Conservation (phyloP, 2,329 filamentous ascomycete genomes). For the Pestalotiopsis sp. region DNA sequence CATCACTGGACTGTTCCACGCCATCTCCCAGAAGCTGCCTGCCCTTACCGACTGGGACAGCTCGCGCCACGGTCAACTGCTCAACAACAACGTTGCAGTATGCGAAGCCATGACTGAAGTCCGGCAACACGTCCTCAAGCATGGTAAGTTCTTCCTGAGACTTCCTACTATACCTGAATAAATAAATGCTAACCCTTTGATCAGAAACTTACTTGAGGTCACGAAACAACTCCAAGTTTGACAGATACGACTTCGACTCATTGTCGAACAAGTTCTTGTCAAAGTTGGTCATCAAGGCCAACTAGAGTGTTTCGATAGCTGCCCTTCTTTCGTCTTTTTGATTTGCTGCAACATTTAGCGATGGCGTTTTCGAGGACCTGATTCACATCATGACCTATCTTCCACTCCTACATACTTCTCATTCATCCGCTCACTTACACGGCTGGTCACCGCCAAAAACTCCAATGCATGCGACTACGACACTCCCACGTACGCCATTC, state of each 20-base stretch:
- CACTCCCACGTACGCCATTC: background rate
- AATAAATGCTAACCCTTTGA: conserved; percentile 39
- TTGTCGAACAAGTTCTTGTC: conserved; percentile 97
- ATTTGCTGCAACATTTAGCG: conserved; percentile 39
- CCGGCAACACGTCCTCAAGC: conserved; percentile 85
- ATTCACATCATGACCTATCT: conserved; percentile 33
- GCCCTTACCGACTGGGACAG: conserved; percentile 94
- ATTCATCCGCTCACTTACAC: conserved; percentile 24
- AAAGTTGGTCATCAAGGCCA: conserved; percentile 92
- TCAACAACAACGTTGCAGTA: conserved; percentile 88
- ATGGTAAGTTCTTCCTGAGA: conserved; percentile 63
- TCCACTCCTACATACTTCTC: conserved; percentile 22
- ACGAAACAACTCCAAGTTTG: conserved; percentile 78
- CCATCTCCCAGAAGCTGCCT: conserved; percentile 95
- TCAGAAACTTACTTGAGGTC: conserved; percentile 84
- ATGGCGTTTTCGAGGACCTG: conserved; percentile 42
- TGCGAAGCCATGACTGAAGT: conserved; percentile 98
- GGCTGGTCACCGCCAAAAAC: conserved; percentile 30
- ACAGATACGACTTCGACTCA: conserved; percentile 90
- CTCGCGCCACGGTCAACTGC: conserved; percentile 81
- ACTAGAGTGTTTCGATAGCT: conserved; percentile 47
- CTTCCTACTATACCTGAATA: background rate
- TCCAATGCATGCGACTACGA: conserved; percentile 26
- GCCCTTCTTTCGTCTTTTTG: conserved; percentile 30
- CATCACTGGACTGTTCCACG: conserved; percentile 94